Evolutionary conservation across 352 stramenopile species (phyloP).

Genomic region (Phytophthora meadii): DNA sequence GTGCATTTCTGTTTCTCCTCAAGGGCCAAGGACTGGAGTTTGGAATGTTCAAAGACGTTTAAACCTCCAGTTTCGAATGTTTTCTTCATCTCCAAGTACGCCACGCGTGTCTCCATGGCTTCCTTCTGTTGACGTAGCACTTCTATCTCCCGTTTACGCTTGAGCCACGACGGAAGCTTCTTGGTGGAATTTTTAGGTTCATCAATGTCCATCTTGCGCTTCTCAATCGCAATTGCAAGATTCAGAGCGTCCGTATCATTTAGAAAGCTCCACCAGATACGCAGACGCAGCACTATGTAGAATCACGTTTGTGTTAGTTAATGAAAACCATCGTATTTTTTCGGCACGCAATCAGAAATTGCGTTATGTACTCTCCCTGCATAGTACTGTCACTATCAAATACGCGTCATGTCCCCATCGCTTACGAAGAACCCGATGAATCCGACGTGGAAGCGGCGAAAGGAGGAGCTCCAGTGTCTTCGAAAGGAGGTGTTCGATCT

Average conservation of each 20-base stretch:
- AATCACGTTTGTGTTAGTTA: too few species aligned
- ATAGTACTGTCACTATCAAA: too few species aligned
- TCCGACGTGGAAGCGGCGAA: not conserved
- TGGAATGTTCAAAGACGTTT: not conserved
- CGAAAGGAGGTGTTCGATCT: not conserved
- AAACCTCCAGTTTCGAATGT: not conserved
- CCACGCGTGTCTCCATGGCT: constrained; percentile 2
- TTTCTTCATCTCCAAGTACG: constrained; percentile 4
- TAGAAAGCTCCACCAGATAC: constrained; percentile 9
- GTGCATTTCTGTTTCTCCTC: constrained; percentile 7
- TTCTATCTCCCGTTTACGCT: constrained; percentile 14
- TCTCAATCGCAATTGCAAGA: not conserved
- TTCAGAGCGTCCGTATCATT: constrained; percentile 23
- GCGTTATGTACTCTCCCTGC: too few species aligned
- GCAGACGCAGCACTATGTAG: too few species aligned
- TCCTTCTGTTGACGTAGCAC: constrained; percentile 3
- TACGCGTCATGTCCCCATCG: not conserved
- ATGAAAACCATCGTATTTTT: too few species aligned
- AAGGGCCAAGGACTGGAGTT: not conserved
- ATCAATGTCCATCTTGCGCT: not conserved
- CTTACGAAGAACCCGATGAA: not conserved
- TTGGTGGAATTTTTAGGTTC: not conserved
- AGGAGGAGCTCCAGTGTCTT: not conserved
- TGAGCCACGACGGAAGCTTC: constrained; percentile 13
- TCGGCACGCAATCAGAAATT: too few species aligned